phyloP scores from a whole-genome alignment of 2,329 filamentous ascomycete species.

The Penicillium polonicum region DNA sequence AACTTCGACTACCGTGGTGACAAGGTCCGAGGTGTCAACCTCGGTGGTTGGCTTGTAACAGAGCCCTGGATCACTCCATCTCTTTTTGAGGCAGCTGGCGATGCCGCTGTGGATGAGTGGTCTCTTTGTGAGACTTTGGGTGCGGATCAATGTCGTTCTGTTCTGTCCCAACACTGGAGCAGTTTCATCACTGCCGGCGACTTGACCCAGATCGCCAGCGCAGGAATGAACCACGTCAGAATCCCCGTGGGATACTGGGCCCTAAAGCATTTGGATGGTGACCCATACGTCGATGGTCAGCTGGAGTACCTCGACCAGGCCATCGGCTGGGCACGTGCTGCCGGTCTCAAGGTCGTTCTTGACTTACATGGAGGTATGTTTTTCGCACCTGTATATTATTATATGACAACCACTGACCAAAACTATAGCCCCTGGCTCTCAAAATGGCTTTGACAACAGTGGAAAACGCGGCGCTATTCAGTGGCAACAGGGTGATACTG shows the following conservation, averaged over 20 bases:
- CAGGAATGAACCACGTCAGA: constrained; percentile 62
- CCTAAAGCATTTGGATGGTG: constrained; percentile 51
- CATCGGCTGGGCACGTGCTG: constrained; percentile 57
- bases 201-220: constrained; percentile 55
- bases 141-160: constrained; percentile 47
- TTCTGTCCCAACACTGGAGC: constrained; percentile 58
- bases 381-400: too few species aligned
- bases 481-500: constrained; percentile 41
- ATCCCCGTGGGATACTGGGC: constrained; percentile 69
- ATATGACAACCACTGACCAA: constrained; percentile 1
- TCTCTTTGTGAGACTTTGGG: constrained; percentile 53
- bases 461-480: constrained; percentile 47
- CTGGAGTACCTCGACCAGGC: constrained; percentile 58
- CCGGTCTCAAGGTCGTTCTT: constrained; percentile 63
- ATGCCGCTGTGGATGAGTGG: constrained; percentile 58
- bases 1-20: constrained; percentile 53
- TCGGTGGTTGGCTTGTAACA: constrained; percentile 64
- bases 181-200: constrained; percentile 57
- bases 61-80: constrained; percentile 66
- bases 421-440: constrained; percentile 55
- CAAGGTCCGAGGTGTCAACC: constrained; percentile 64
- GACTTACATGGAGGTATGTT: constrained; percentile 65
- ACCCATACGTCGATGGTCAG: constrained; percentile 64
- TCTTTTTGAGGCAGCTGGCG: constrained; percentile 53
- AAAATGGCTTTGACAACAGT: constrained; percentile 69